phyloP scores from a whole-genome alignment of 2,329 filamentous ascomycete species.

The Botrytis medusae region DNA sequence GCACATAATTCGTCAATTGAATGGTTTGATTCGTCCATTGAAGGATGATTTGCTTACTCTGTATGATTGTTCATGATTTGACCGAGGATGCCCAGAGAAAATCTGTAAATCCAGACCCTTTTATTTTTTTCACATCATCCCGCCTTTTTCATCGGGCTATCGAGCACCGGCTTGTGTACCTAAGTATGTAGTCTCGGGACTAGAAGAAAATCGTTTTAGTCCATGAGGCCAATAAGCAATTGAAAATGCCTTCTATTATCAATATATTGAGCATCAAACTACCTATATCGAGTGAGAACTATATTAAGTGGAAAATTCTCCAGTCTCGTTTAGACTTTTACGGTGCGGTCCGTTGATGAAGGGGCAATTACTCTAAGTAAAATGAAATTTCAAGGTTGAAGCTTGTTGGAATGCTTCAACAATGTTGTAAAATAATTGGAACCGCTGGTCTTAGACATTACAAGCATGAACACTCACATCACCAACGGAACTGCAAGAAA shows the following conservation, averaged over 20 bases:
- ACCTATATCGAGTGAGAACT: background rate
- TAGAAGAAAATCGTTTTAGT: background rate
- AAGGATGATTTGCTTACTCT: background rate
- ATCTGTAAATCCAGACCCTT: constrained; percentile 13
- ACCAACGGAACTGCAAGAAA: constrained; percentile 18
- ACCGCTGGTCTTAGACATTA: background rate
- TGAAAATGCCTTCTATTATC: background rate
- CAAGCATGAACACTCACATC: constrained; percentile 18
- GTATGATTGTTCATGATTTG: constrained; percentile 10
- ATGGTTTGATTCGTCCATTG: constrained; percentile 4
- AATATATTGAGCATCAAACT: background rate
- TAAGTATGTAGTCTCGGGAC: constrained; percentile 8
- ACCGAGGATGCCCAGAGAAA: constrained; percentile 10
- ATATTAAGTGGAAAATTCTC: background rate
- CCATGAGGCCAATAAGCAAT: constrained; percentile 4
- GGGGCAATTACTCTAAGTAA: background rate
- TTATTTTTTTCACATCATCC: constrained; percentile 7
- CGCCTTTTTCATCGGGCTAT: constrained; percentile 11
- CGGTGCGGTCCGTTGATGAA: constrained; percentile 20
- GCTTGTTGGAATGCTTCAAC: constrained; percentile 4
- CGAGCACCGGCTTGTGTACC: constrained; percentile 2
- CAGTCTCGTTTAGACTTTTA: constrained; percentile 2
- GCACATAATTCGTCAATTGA: constrained; percentile 31
- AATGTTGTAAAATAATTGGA: background rate
- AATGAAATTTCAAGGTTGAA: background rate